Percentiles rank a stretch among this genome's conserved stretches.
These are phyloP conservation scores for Tuber microsphaerosporum DNA, from an alignment of 495 filamentous ascomycete species.

Conservation along the genomic window DNA sequence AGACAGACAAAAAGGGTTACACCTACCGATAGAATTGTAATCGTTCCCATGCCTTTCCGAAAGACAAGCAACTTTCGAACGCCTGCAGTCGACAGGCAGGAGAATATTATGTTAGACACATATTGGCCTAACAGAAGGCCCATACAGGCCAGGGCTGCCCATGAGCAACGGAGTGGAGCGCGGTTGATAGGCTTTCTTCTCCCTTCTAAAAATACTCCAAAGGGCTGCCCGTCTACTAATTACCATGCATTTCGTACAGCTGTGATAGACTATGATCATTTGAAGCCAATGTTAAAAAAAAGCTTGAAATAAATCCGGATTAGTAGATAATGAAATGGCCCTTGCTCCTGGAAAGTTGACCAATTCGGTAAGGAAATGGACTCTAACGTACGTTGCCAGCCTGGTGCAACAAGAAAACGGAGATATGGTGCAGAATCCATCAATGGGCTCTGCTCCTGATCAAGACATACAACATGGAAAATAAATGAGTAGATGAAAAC, in stretches of 20 bases:
- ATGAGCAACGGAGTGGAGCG: background rate
- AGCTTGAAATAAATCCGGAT: background rate
- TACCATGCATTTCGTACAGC: background rate
- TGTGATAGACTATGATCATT: background rate
- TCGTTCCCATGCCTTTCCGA: background rate
- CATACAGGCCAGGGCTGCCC: background rate
- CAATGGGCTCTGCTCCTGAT: background rate
- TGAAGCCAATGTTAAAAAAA: background rate
- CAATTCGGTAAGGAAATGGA: background rate
- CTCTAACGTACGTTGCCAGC: constrained; percentile 1
- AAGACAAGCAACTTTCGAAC: background rate
- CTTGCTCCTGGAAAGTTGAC: background rate
- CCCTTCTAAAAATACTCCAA: background rate
- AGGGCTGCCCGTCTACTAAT: background rate
- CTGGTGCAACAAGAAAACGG: background rate
- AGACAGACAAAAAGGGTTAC: background rate
- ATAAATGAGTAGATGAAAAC: background rate
- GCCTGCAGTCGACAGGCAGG: background rate
- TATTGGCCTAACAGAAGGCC: background rate
- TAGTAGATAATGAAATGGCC: background rate
- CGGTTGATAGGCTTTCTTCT: background rate
- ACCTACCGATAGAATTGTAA: background rate
- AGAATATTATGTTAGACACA: constrained; percentile 2
- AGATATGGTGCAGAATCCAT: background rate
- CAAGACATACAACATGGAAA: background rate